Percentiles rank a stretch among this genome's conserved stretches.
Conservation (phyloP, 441 rosid genomes). For the Aleurites moluccanus region DNA sequence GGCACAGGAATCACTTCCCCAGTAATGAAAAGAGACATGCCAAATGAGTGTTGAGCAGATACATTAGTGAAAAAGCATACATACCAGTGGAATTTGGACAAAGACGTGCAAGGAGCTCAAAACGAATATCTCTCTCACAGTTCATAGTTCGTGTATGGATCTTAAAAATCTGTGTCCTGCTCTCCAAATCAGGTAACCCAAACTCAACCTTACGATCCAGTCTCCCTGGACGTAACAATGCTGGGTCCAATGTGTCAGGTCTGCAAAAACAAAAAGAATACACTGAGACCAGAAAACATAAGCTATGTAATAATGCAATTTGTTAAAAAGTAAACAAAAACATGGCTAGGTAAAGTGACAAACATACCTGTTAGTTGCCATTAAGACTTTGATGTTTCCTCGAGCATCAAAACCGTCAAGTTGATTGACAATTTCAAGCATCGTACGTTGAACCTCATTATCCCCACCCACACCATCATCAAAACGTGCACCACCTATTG, state of each 20-base stretch:
- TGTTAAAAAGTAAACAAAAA: background rate
- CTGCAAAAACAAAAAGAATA: slow-evolving; percentile 38
- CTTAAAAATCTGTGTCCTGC: slow-evolving; percentile 92
- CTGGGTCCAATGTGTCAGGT: slow-evolving; percentile 95
- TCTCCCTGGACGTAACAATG: slow-evolving; percentile 88
- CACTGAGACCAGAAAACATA: background rate
- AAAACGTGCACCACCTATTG: slow-evolving; percentile 98
- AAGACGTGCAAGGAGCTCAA: slow-evolving; percentile 90
- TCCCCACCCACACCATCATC: slow-evolving; percentile 99
- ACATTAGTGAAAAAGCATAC: background rate
- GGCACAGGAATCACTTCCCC: background rate
- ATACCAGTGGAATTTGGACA: too few species aligned
- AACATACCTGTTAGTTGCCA: slow-evolving; percentile 91
- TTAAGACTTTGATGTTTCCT: slow-evolving; percentile 94
- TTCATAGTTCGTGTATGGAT: slow-evolving; percentile 96
- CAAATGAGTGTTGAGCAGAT: background rate
- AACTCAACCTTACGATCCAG: slow-evolving; percentile 97
- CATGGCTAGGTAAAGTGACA: background rate
- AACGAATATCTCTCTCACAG: slow-evolving; percentile 85
- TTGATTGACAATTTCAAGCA: slow-evolving; percentile 98
- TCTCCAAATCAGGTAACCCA: slow-evolving; percentile 92
- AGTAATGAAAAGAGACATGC: background rate
- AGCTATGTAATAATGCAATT: background rate
- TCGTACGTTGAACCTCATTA: slow-evolving; percentile 94
- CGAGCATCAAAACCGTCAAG: slow-evolving; percentile 99